A percentile compares a stretch with the other conserved stretches of the same genome.
Conservation (phyloP, 805 yeast genomes). For the Spathaspora passalidarum region DNA sequence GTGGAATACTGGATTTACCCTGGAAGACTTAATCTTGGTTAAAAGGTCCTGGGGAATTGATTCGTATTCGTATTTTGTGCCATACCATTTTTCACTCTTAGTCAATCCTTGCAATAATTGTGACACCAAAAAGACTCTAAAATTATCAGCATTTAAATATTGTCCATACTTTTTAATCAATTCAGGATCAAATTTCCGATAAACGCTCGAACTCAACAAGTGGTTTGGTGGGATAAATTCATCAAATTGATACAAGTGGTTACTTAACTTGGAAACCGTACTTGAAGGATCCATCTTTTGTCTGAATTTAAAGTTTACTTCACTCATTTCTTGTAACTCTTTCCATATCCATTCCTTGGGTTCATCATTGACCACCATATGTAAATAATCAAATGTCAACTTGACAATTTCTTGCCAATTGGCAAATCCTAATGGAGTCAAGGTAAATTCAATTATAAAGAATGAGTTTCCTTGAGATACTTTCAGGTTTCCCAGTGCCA, state of each 20-base stretch:
- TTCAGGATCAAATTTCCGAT: constrained; percentile 57
- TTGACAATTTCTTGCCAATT: constrained; percentile 60
- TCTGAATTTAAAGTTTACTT: constrained; percentile 70
- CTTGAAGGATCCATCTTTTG: constrained; percentile 72
- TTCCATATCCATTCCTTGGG: constrained; percentile 78
- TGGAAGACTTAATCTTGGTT: constrained; percentile 23
- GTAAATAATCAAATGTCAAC: constrained; percentile 69
- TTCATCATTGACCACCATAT: constrained; percentile 49
- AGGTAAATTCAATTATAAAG: constrained; percentile 68
- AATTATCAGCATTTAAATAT: constrained; percentile 55
- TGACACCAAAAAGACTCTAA: constrained; percentile 57
- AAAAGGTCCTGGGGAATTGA: constrained; percentile 41
- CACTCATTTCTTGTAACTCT: constrained; percentile 70
- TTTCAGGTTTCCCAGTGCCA: constrained; percentile 69
- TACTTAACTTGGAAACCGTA: constrained; percentile 70
- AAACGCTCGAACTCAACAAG: constrained; percentile 55
- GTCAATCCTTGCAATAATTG: constrained; percentile 45
- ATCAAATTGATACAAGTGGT: constrained; percentile 49
- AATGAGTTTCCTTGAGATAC: constrained; percentile 65
- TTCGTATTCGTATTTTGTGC: constrained; percentile 66
- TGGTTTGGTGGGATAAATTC: constrained; percentile 58
- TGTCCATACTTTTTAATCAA: constrained; percentile 48
- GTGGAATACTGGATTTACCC: constrained; percentile 35
- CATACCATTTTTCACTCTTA: constrained; percentile 80
- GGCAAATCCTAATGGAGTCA: constrained; percentile 69